phyloP scores from a whole-genome alignment of 208 protist genomes.

The Zelonia costaricensis region DNA sequence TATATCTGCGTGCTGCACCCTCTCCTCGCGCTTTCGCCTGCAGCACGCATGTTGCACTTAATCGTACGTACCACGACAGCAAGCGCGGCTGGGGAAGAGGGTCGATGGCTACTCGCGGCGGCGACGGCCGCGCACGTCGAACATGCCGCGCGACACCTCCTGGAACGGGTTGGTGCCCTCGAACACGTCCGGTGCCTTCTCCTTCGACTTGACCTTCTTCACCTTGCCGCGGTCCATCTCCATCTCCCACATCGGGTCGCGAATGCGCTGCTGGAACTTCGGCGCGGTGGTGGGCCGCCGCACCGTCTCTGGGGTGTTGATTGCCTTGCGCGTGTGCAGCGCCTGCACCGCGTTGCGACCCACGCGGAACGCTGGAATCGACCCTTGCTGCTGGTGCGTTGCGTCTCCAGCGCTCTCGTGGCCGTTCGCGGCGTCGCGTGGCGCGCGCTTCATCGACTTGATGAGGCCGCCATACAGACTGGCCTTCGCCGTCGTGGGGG shows the following conservation, averaged over 20 bases:
- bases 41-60: background rate
- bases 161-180: conserved; percentile 53
- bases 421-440: background rate
- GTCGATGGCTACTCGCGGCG: conserved; percentile 8
- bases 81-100: no score
- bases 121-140: conserved; percentile 42
- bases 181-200: conserved; percentile 24
- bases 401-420: background rate
- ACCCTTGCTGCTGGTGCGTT: background rate
- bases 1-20: no score
- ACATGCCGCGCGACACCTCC: conserved; percentile 34
- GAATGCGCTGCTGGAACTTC: conserved; percentile 78
- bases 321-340: conserved; percentile 34
- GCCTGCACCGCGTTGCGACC: conserved; percentile 46
- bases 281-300: conserved; percentile 43
- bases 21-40: background rate
- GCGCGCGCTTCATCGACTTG: conserved; percentile 43
- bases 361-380: conserved; percentile 10
- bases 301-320: conserved; percentile 47
- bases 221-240: conserved; percentile 86
- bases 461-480: conserved; percentile 53
- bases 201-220: conserved; percentile 76
- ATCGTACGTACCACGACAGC: no score
- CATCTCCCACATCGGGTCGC: conserved; percentile 81
- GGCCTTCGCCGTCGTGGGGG: conserved; percentile 4